Conservation (phyloP, 805 yeast species). For the Ogataea corticis region DNA sequence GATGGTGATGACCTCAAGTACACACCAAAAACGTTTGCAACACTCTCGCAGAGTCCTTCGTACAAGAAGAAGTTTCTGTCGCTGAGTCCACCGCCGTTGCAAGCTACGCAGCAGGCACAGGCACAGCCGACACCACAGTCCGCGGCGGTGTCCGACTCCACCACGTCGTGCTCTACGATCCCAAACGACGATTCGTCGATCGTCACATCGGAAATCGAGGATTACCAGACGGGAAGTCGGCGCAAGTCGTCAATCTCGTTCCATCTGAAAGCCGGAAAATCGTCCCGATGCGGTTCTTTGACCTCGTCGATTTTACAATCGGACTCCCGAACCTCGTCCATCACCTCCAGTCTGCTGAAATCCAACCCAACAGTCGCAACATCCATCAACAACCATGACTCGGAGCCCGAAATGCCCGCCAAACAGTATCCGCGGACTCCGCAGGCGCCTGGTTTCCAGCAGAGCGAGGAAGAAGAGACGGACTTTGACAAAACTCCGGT, state of each 20-base stretch:
- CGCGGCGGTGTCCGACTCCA: conserved; percentile 11
- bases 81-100: conserved; percentile 1
- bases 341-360: conserved; percentile 10
- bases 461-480: conserved; percentile 14
- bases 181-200: conserved; percentile 19
- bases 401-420: conserved; percentile 3
- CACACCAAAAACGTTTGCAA: conserved; percentile 13
- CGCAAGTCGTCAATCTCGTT: conserved; percentile 33
- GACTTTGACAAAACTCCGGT: conserved; percentile 18
- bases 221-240: conserved; percentile 21
- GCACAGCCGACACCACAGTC: too few relatives aligned
- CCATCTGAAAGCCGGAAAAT: conserved; percentile 18
- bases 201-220: conserved; percentile 27
- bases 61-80: conserved; percentile 10
- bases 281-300: conserved; percentile 26
- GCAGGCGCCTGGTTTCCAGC: conserved; percentile 12
- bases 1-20: conserved; percentile 18
- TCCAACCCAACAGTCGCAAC: conserved; percentile 14
- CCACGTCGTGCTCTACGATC: conserved; percentile 10
- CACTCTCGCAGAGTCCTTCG: conserved; percentile 18
- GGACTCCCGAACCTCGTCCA: conserved; percentile 15
- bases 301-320: conserved; percentile 17
- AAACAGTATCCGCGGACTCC: conserved; percentile 23
- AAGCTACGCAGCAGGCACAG: too few relatives aligned
- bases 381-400: conserved; percentile 9